These are phyloP conservation scores for Haematococcus lacustris DNA, from an alignment of 139 green algal species.

Conservation along the genomic window DNA sequence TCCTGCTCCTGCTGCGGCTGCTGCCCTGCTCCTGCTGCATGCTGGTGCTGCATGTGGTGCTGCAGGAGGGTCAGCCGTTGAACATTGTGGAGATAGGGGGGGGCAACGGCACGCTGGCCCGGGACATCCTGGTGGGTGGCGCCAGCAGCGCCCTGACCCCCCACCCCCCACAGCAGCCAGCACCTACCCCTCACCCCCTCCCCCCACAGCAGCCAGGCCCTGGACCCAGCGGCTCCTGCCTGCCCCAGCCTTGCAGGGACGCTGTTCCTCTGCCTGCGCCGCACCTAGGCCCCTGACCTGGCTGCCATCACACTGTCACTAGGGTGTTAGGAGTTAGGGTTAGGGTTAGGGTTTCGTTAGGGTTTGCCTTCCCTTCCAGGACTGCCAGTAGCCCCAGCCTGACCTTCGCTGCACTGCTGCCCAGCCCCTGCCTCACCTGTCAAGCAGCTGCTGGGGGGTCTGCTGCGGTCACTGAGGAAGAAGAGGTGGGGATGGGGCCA, in stretches of 20 bases:
- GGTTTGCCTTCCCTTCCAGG: too few relatives aligned
- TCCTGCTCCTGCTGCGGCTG: too few relatives aligned
- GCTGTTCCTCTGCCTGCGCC: not conserved
- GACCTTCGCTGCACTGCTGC: too few relatives aligned
- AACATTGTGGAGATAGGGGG: constrained; percentile 74
- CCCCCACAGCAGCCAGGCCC: not conserved
- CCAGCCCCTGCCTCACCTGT: too few relatives aligned
- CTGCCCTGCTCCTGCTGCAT: not conserved
- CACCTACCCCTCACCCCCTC: not conserved
- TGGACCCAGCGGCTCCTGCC: not conserved
- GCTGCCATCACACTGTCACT: not conserved
- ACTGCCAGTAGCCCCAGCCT: too few relatives aligned
- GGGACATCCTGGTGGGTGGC: constrained; percentile 56
- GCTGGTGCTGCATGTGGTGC: not conserved
- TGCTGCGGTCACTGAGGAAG: too few relatives aligned
- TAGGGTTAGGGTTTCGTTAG: too few relatives aligned
- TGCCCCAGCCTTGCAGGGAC: not conserved
- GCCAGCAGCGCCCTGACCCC: not conserved
- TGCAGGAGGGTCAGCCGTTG: constrained; percentile 31
- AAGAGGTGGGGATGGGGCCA: too few relatives aligned
- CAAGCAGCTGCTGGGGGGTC: too few relatives aligned
- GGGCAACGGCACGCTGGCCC: constrained; percentile 70
- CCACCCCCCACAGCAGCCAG: not conserved
- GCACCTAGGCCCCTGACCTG: not conserved
- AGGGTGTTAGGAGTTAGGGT: too few relatives aligned